phyloP scores from a whole-genome alignment of 2,329 filamentous ascomycete species.

The Aureobasidium leucospermi region DNA sequence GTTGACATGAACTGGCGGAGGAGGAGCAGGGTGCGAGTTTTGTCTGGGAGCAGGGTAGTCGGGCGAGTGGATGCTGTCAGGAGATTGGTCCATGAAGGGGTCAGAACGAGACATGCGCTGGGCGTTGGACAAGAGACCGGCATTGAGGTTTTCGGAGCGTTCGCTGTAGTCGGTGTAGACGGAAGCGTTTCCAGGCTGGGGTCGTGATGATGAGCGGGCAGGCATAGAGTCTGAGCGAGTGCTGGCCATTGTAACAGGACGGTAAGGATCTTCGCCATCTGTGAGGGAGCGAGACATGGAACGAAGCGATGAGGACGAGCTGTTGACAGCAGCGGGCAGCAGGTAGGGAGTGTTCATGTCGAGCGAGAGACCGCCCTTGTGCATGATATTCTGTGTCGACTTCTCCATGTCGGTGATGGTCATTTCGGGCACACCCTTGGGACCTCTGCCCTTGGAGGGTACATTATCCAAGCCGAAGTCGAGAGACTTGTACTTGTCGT shows the following conservation, averaged over 20 bases:
- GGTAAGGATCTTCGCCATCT: constrained; percentile 77
- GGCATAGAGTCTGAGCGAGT: constrained; percentile 35
- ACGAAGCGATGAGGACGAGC: constrained; percentile 78
- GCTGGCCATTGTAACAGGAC: constrained; percentile 53
- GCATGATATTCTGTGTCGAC: constrained; percentile 20
- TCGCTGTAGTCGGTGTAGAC: constrained; percentile 46
- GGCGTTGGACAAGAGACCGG: constrained; percentile 49
- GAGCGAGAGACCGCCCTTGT: constrained; percentile 48
- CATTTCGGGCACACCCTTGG: constrained; percentile 43
- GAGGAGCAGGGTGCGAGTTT: neutral
- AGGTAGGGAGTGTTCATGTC: constrained; percentile 79
- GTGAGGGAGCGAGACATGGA: constrained; percentile 72
- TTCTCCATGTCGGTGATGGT: constrained; percentile 50
- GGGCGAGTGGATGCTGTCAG: neutral
- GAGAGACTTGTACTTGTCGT: constrained; percentile 81
- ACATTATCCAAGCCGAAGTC: constrained; percentile 74
- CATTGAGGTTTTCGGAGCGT: constrained; percentile 39
- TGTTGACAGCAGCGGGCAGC: constrained; percentile 73
- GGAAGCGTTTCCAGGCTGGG: constrained; percentile 37
- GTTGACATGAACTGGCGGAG: neutral
- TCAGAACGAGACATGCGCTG: constrained; percentile 48
- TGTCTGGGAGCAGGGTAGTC: neutral
- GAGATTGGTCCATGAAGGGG: constrained; percentile 7
- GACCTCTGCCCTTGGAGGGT: constrained; percentile 31
- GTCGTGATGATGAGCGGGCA: constrained; percentile 16